Conservation (phyloP, 495 filamentous ascomycete genomes). For the Patellaria atrata region DNA sequence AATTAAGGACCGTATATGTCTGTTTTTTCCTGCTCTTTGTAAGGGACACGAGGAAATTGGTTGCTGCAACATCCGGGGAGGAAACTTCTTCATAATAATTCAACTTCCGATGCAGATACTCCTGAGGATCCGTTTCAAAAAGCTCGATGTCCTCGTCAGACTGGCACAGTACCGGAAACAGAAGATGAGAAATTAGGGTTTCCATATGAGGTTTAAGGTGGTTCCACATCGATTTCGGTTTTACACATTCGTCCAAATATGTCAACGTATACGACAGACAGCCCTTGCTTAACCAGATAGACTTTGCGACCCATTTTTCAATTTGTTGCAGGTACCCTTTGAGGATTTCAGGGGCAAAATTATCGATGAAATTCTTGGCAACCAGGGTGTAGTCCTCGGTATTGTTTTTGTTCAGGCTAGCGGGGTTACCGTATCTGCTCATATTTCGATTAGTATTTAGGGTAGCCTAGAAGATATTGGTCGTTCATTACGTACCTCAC, state of each 20-base stretch:
- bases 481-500: constrained; percentile 48
- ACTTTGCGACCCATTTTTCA: constrained; percentile 91
- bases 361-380: constrained; percentile 76
- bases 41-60: constrained; percentile 86
- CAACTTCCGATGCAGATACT: constrained; percentile 91
- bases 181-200: constrained; percentile 77
- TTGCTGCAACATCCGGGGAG: constrained; percentile 88
- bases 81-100: constrained; percentile 98
- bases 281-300: constrained; percentile 86
- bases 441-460: constrained; percentile 1
- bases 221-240: constrained; percentile 92
- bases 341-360: constrained; percentile 89
- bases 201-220: constrained; percentile 86
- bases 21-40: constrained; percentile 93
- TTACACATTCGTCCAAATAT: constrained; percentile 93
- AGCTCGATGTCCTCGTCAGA: constrained; percentile 85
- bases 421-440: constrained; percentile 81
- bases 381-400: constrained; percentile 59
- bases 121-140: constrained; percentile 84
- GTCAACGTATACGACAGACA: constrained; percentile 82
- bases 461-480: background rate
- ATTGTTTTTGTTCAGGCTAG: constrained; percentile 49
- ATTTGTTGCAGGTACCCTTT: constrained; percentile 85
- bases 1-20: constrained; percentile 82
- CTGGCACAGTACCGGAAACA: constrained; percentile 91